These are phyloP conservation scores for Gentiana macrophylla DNA, from an alignment of 257 asterid species.

Conservation along the genomic window DNA sequence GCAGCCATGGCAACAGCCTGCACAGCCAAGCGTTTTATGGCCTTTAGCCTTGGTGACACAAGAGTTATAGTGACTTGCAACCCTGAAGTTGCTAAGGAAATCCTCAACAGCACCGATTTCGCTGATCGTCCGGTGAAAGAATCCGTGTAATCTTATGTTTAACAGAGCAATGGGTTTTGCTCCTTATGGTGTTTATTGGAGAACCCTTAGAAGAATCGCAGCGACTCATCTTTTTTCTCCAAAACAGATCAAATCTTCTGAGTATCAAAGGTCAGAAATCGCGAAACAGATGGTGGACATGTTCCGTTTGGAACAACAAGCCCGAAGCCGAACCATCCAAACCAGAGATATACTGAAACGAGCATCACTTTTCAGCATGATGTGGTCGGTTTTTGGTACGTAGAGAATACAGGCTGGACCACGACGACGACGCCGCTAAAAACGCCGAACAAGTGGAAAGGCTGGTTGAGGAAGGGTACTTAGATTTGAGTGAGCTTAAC, in stretches of 20 bases:
- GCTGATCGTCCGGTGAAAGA: conserved; percentile 68
- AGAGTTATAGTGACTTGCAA: conserved; percentile 54
- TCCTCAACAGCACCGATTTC: conserved; percentile 42
- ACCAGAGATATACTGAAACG: conserved; percentile 45
- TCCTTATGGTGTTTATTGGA: conserved; percentile 71
- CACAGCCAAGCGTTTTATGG: conserved; percentile 55
- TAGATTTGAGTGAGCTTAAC: conserved; percentile 42
- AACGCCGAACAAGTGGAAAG: conserved; percentile 25
- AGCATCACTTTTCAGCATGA: conserved; percentile 72
- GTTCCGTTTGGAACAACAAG: not conserved
- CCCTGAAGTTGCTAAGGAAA: conserved; percentile 50
- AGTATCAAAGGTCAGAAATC: conserved; percentile 38
- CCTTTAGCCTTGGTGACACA: conserved; percentile 66
- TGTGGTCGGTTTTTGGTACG: conserved; percentile 71
- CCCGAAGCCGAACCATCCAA: conserved; percentile 9
- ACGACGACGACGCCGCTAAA: not conserved
- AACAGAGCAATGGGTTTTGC: conserved; percentile 80
- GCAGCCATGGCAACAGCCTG: conserved; percentile 41
- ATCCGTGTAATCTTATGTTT: conserved; percentile 72
- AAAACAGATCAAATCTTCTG: conserved; percentile 38
- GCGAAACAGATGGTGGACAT: conserved; percentile 31
- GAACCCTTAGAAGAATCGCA: conserved; percentile 48
- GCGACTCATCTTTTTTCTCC: conserved; percentile 63
- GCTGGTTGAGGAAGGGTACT: conserved; percentile 65
- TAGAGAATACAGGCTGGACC: conserved; percentile 23